Conservation (phyloP, 257 asterid species). For the Nicotiana obtusifolia region DNA sequence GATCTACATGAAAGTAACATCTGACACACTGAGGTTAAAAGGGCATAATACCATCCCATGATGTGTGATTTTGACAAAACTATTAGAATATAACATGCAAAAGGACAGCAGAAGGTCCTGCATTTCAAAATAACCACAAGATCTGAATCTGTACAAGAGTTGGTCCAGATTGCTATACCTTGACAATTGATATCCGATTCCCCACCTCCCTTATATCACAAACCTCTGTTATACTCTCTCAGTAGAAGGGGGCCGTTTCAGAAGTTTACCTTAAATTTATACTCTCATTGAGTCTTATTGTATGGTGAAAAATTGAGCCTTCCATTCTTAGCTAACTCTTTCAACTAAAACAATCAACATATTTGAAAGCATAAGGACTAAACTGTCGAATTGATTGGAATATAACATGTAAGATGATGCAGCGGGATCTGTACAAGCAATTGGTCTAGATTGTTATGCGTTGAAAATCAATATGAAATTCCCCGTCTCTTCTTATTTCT, state of each 20-base stretch:
- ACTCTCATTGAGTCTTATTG: not conserved
- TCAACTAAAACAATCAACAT: not conserved
- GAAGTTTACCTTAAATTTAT: not conserved
- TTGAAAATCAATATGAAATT: not conserved
- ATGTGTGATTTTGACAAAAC: not conserved
- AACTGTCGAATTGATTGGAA: not conserved
- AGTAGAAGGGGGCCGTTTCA: not conserved
- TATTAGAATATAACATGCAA: not conserved
- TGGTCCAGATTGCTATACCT: not conserved
- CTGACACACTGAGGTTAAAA: conserved; percentile 3
- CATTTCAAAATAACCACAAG: not conserved
- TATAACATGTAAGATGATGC: not conserved
- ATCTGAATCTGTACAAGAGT: not conserved
- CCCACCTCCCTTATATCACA: not conserved
- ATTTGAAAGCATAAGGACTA: not conserved
- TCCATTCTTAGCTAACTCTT: not conserved
- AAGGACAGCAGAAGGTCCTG: not conserved
- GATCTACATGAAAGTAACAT: not conserved
- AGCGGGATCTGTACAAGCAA: not conserved
- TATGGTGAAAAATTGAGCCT: not conserved
- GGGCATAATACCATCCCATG: not conserved
- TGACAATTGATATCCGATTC: not conserved
- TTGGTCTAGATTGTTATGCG: not conserved
- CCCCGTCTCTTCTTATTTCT: not conserved
- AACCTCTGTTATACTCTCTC: too few species aligned